Base-by-base conservation (phyloP, 1,139 yeast genomes). In the Geotrichum australiense region DNA sequence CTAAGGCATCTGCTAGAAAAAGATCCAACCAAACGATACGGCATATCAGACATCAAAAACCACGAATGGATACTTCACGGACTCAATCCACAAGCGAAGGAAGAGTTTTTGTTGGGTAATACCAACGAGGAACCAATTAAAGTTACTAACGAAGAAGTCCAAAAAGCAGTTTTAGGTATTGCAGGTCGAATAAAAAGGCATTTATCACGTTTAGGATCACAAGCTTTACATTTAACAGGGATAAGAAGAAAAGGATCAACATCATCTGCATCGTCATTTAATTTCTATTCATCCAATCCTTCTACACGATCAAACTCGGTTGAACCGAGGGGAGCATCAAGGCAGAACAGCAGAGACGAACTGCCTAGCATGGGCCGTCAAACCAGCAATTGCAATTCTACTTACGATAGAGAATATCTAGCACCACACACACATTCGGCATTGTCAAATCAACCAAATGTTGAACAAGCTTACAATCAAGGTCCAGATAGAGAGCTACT, bases 11-110 rank as follows among this genome's bases (percentile, higher is more conserved):
- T 93, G 53, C 68, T 93, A 34, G 77, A 74, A 40, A 91, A 87
- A 56, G 74, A 86, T 56, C 87, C 94, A 1, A 55, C 62, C 2
- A 66, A 72, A 31, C 72, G 99, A 56, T 75, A 84, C 25, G 80
- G 78, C 20, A 78, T 91, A 25, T 63, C 68, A 12, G 86, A 81
- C 20, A 81, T 89, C 49, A 91, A 89, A 60, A 63, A 64, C 8
- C 96, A 91, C 61, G 84, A 91, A 0, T 87, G 94, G 64, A 75
- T 85, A 4, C 56, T 74, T 23, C 69, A 76, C 62, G 87, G 78
- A 7, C 18, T 31, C 8, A 31, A 10, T 31, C 12, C 14, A 10
- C 19, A 31, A 19, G 35, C 19, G 12, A 18, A n/a, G 21, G 35
- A 31, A 31, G 53, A 50, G 30, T 53, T 41, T 51, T 65, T 57